These are phyloP conservation scores for Mayamaea pseudoterrestris DNA, from an alignment of 108 stramenopile species.

Conservation along the genomic window DNA sequence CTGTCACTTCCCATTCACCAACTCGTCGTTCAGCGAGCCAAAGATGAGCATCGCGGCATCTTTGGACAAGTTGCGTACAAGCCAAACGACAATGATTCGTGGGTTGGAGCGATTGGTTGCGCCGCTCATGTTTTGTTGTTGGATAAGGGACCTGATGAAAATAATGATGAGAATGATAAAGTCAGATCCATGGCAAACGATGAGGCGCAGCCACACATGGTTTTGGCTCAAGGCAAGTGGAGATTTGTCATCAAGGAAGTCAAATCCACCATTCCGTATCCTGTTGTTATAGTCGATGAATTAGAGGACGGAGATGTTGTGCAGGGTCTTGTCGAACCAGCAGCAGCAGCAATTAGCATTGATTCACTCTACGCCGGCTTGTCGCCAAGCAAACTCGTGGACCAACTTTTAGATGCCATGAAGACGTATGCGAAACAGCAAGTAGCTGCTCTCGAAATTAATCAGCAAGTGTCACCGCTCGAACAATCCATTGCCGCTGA, in stretches of 20 bases:
- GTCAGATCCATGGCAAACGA: too few relatives aligned
- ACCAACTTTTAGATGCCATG: slow-evolving; percentile 21
- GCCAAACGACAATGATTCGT: background rate
- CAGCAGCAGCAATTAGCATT: too few relatives aligned
- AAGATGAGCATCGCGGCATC: slow-evolving; percentile 14
- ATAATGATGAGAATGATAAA: background rate
- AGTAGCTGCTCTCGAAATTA: slow-evolving; percentile 18
- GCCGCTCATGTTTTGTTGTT: slow-evolving; percentile 49
- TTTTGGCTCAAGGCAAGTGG: slow-evolving; percentile 51
- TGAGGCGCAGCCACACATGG: slow-evolving; percentile 21
- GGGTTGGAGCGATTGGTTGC: slow-evolving; percentile 56
- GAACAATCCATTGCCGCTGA: slow-evolving; percentile 63
- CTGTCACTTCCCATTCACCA: slow-evolving; percentile 44
- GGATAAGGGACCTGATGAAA: slow-evolving; percentile 10
- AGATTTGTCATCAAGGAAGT: slow-evolving; percentile 70
- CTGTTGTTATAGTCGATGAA: slow-evolving; percentile 71
- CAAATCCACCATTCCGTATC: slow-evolving; percentile 53
- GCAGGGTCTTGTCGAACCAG: too few relatives aligned
- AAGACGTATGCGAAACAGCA: slow-evolving; percentile 24
- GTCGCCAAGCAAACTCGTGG: slow-evolving; percentile 28
- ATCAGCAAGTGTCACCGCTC: slow-evolving; percentile 35
- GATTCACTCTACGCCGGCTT: slow-evolving; percentile 27
- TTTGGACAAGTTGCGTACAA: slow-evolving; percentile 65
- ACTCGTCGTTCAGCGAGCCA: slow-evolving; percentile 46
- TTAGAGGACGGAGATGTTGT: slow-evolving; percentile 32